A percentile compares a stretch with the other conserved stretches of the same genome.
Conservation (phyloP, 768 basidiomycete species). For the Lactifluus rugatus region DNA sequence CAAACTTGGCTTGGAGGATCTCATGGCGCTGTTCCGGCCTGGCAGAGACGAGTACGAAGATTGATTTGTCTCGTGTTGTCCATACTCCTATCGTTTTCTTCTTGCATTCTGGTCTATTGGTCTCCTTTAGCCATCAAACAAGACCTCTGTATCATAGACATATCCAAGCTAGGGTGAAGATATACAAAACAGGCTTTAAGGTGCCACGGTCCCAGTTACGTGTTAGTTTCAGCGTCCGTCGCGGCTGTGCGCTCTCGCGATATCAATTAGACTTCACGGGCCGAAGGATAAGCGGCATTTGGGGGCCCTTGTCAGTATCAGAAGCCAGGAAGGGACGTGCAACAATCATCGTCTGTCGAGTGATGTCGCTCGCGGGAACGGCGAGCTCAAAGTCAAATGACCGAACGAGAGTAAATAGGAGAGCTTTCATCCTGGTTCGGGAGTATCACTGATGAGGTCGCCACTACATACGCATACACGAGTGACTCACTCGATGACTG, state of each 20-base stretch:
- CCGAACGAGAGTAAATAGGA: slow-evolving; percentile 22
- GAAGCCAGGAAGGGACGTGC: slow-evolving; percentile 11
- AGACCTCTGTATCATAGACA: not conserved
- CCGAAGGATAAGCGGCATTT: slow-evolving; percentile 17
- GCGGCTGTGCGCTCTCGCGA: not conserved
- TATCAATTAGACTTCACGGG: slow-evolving; percentile 3
- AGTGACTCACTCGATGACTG: slow-evolving; percentile 16
- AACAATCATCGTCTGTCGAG: slow-evolving; percentile 9
- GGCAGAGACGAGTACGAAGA: slow-evolving; percentile 39
- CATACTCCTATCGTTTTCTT: not conserved
- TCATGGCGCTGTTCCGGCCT: slow-evolving; percentile 68
- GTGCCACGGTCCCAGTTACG: too few relatives aligned
- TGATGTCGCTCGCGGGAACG: not conserved
- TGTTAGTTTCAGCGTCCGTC: not conserved
- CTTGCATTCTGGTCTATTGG: not conserved
- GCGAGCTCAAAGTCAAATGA: slow-evolving; percentile 22
- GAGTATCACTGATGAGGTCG: not conserved
- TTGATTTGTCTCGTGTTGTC: not conserved
- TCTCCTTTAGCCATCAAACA: not conserved
- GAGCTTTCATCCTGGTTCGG: slow-evolving; percentile 21
- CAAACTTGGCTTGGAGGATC: slow-evolving; percentile 76
- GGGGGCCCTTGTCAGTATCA: slow-evolving; percentile 3
- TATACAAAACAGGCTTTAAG: not conserved
- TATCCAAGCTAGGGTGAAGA: not conserved
- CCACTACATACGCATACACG: too few relatives aligned